A percentile compares a stretch with the other conserved stretches of the same genome.
phyloP scores from a whole-genome alignment of 1,284 basidiomycete genomes.

The Puccinia coronata region DNA sequence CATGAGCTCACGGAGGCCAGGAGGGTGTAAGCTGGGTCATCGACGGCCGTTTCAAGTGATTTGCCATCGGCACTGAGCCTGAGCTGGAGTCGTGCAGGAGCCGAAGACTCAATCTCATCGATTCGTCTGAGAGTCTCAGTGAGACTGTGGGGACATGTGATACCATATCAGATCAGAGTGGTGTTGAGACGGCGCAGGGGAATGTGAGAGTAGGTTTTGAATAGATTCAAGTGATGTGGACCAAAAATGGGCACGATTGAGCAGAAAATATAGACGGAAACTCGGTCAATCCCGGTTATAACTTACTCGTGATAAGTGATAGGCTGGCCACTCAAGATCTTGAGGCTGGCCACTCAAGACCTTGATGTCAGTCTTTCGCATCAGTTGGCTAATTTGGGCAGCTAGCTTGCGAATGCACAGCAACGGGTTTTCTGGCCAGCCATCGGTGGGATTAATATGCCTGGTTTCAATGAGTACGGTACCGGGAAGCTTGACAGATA shows the following conservation, averaged over 20 bases:
- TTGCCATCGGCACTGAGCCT: constrained; percentile 8
- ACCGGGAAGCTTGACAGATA: constrained; percentile 32
- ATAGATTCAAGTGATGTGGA: too few species aligned
- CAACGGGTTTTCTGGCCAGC: constrained; percentile 35
- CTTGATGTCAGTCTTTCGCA: constrained; percentile 11
- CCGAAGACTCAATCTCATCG: neutral
- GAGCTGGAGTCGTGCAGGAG: constrained; percentile 16
- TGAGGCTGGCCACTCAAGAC: too few species aligned
- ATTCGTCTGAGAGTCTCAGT: neutral
- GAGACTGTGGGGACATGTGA: neutral
- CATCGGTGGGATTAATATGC: constrained; percentile 36
- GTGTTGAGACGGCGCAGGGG: too few species aligned
- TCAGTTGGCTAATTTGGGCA: neutral
- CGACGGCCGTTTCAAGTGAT: constrained; percentile 16
- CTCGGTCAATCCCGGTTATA: too few species aligned
- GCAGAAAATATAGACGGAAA: too few species aligned
- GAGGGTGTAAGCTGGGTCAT: neutral
- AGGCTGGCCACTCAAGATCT: too few species aligned
- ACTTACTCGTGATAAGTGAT: constrained; percentile 41
- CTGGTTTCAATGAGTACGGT: neutral
- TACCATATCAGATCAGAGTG: too few species aligned
- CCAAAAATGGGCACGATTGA: too few species aligned
- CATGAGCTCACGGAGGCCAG: neutral
- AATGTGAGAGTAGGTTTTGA: too few species aligned
- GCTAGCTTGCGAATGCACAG: constrained; percentile 1